Conservation (phyloP, 305 asterid species). For the Fraxinus greggii region DNA sequence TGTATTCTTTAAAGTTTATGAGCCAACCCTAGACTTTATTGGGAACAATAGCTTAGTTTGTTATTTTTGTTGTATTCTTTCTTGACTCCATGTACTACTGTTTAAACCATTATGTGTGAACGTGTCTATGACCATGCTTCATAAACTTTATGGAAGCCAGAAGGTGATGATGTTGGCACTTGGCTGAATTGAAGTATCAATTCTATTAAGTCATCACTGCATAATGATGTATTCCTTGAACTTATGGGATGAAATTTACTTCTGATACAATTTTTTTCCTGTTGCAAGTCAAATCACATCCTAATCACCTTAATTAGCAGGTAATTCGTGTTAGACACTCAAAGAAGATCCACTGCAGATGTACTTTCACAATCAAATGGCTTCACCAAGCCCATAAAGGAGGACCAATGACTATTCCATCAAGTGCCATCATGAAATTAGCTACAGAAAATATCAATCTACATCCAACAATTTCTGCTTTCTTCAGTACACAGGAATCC, state of each 20-base stretch:
- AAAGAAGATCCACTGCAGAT: slow-evolving; percentile 56
- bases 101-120: background rate
- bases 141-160: background rate
- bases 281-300: slow-evolving; percentile 17
- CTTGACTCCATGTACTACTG: background rate
- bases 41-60: background rate
- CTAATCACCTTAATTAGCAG: slow-evolving; percentile 34
- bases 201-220: background rate
- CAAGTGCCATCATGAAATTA: slow-evolving; percentile 52
- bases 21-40: background rate
- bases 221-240: background rate
- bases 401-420: slow-evolving; percentile 39
- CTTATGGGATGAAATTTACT: background rate
- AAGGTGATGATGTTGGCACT: background rate
- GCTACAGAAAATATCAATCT: slow-evolving; percentile 37
- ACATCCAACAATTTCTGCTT: slow-evolving; percentile 57
- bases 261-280: background rate
- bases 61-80: background rate
- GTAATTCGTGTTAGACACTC: slow-evolving; percentile 51
- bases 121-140: background rate
- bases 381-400: slow-evolving; percentile 35
- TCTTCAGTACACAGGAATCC: slow-evolving; percentile 40
- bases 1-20: background rate
- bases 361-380: slow-evolving; percentile 60
- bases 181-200: background rate